phyloP scores from a whole-genome alignment of 2,329 filamentous ascomycete genomes.

The Parastagonospora avenae region DNA sequence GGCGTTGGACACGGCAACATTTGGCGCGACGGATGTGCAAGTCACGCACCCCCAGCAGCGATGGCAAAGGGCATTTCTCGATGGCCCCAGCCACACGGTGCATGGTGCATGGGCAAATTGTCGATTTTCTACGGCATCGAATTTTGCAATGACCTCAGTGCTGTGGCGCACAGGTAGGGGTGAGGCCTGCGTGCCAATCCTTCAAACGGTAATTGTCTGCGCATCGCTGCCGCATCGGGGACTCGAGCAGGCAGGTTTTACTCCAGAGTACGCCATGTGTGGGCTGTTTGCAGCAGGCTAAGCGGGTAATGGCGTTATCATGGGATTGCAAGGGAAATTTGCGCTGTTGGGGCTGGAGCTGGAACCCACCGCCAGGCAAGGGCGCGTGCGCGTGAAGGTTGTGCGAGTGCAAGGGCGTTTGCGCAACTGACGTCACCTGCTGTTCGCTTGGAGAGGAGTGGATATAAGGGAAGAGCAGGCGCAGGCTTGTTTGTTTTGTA shows the following conservation, averaged over 20 bases:
- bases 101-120: not conserved
- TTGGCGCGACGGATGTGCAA: not conserved
- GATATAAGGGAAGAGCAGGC: constrained; percentile 4
- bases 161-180: not conserved
- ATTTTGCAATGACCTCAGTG: constrained; percentile 1
- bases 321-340: constrained; percentile 4
- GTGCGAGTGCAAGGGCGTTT: not conserved
- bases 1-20: not conserved
- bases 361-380: not conserved
- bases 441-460: not conserved
- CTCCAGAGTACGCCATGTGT: not conserved
- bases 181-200: not conserved
- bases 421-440: not conserved
- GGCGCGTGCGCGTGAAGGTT: constrained; percentile 3
- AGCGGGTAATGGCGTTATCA: not conserved
- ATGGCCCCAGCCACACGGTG: not conserved
- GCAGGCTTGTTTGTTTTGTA: not conserved
- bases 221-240: constrained; percentile 3
- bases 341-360: not conserved
- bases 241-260: constrained; percentile 14
- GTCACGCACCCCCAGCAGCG: not conserved
- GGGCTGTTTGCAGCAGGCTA: constrained; percentile 7
- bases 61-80: not conserved
- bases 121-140: constrained; percentile 18
- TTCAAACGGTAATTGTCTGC: not conserved